Evolutionary conservation across 164 flowering plant genomes (phyloP).

Genomic region (Warburgia ugandensis): DNA sequence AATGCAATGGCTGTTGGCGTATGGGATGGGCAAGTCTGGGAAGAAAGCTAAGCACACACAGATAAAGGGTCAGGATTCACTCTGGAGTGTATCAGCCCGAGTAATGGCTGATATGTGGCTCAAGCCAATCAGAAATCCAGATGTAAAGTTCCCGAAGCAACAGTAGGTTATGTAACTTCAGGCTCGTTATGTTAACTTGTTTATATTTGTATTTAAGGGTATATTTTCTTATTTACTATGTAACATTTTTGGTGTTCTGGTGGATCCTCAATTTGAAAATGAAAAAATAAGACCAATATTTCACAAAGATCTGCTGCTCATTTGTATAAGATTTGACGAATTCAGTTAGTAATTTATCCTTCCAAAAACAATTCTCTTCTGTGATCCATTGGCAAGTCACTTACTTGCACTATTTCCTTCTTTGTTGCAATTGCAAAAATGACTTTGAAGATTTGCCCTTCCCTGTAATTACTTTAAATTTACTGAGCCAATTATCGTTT

Average conservation of each 20-base stretch:
- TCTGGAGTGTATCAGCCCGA: conserved; percentile 89
- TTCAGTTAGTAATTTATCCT: too few relatives aligned
- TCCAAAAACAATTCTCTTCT: too few relatives aligned
- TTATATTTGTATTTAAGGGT: not conserved
- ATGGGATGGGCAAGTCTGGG: conserved; percentile 62
- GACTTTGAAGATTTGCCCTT: too few relatives aligned
- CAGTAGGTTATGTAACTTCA: not conserved
- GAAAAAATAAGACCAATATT: not conserved
- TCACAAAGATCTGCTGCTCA: too few relatives aligned
- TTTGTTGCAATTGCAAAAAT: too few relatives aligned
- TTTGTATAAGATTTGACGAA: too few relatives aligned
- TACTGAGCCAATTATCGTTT: too few relatives aligned
- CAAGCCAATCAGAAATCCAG: conserved; percentile 80
- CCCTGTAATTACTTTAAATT: too few relatives aligned
- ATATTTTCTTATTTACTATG: not conserved
- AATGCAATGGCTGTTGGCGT: conserved; percentile 81
- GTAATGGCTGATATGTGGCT: conserved; percentile 97
- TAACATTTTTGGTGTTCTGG: not conserved
- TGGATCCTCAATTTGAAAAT: not conserved
- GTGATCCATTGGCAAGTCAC: too few relatives aligned
- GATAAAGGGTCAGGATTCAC: conserved; percentile 40
- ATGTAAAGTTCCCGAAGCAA: conserved; percentile 54
- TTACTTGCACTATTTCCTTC: too few relatives aligned
- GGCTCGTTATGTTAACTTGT: not conserved
- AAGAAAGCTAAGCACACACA: conserved; percentile 39